Evolutionary conservation across 257 asterid species (phyloP), one percentile per base, ranked within the genome.

Genomic region (Fraxinus quadrangulata): DNA sequence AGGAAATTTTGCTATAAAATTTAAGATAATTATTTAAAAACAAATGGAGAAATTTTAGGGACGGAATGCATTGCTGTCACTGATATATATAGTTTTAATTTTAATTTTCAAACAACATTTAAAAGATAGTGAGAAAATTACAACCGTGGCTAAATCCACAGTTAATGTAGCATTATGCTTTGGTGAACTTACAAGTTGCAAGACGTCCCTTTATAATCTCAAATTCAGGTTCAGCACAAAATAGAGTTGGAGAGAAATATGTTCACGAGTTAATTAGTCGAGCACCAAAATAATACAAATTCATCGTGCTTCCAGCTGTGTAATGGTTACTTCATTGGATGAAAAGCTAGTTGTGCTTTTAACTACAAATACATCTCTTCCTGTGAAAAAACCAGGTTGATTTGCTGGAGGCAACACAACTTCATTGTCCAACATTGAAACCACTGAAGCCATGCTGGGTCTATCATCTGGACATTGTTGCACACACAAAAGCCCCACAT

Each of bases 301-400:
- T 63, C 69, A 63, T 23, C 34, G 14, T 63, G 69, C 79, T 11
- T 75, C 40, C 2, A 19, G 56, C 23, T 37, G 1, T 19, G 82
- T 73, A 24, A 73, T 73, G 19, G 82, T 73, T 40, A 31, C 19
- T 51, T 67, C 63, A 23, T 79, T 79, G 34, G 56, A 28, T 0
- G 73, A 66, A 33, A 54, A 30, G 39, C 17, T 26, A 45, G 5
- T 17, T 75, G 42, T 28, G 21, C 67, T 72, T 7, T 30, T 63
- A 10, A 19, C 6, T 12, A 24, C 74, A 30, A 24, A n/a, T n/a
- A 14, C 28, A 26, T 45, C 42, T 19, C 49, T 56, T 73, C 61
- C 84, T 5, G 56, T 5, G 31, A 73, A 84, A 54, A 77, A 84
- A 21, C 82, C 83, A 42, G 87, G 87, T 7, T 51, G 81, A 51